Evolutionary conservation across 2,329 filamentous ascomycete genomes (phyloP).

Genomic region (Botrytis elliptica): DNA sequence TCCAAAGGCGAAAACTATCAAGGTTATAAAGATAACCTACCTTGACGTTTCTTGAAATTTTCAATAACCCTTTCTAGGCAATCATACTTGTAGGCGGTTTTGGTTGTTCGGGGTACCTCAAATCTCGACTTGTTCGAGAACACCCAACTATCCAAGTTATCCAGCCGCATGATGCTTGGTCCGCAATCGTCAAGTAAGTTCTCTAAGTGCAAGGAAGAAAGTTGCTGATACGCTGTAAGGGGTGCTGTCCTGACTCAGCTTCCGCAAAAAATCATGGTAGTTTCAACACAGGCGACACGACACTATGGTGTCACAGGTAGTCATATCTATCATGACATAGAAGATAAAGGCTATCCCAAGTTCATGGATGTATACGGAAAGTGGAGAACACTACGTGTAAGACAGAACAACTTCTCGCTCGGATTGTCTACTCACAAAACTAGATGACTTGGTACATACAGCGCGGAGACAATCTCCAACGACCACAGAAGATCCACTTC

Average conservation of each 20-base stretch:
- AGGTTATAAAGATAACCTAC: slow-evolving; percentile 36
- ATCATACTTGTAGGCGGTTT: slow-evolving; percentile 34
- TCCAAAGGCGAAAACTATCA: slow-evolving; percentile 44
- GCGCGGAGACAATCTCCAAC: slow-evolving; percentile 26
- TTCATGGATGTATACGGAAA: not conserved
- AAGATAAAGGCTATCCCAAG: slow-evolving; percentile 21
- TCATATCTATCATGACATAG: not conserved
- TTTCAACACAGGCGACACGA: slow-evolving; percentile 26
- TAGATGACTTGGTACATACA: slow-evolving; percentile 34
- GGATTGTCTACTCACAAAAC: not conserved
- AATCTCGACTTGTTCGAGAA: slow-evolving; percentile 42
- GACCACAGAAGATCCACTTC: slow-evolving; percentile 24
- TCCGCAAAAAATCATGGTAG: slow-evolving; percentile 22
- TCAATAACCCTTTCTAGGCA: not conserved
- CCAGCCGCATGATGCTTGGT: slow-evolving; percentile 30
- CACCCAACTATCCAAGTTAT: slow-evolving; percentile 36
- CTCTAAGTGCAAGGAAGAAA: not conserved
- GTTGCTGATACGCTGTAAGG: not conserved
- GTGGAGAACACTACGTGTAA: not conserved
- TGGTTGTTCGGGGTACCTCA: slow-evolving; percentile 33
- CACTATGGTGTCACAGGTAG: slow-evolving; percentile 30
- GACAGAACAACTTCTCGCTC: not conserved
- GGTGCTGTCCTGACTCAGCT: slow-evolving; percentile 30
- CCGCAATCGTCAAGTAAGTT: slow-evolving; percentile 31
- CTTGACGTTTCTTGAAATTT: slow-evolving; percentile 28